Percentiles rank a stretch among this genome's conserved stretches.
phyloP scores from a whole-genome alignment of 2,329 filamentous ascomycete species.

The Penicillium decumbens region DNA sequence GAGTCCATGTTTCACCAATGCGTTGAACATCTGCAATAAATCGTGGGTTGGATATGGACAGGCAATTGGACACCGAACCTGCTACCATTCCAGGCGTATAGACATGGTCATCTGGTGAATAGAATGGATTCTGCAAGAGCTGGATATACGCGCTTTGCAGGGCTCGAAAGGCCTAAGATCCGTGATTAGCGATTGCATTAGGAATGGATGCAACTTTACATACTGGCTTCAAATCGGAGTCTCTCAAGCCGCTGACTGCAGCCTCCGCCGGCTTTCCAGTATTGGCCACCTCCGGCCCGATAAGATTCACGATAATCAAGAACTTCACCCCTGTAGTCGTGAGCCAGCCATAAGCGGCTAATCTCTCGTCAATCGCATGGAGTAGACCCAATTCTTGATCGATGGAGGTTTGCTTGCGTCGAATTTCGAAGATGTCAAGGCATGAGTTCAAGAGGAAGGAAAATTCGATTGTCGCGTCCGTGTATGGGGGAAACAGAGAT shows the following conservation, averaged over 20 bases:
- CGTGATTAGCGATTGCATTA: slow-evolving; percentile 2
- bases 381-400: slow-evolving; percentile 87
- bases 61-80: slow-evolving; percentile 42
- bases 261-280: slow-evolving; percentile 31
- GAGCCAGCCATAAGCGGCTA: slow-evolving; percentile 92
- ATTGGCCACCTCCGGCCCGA: slow-evolving; percentile 55
- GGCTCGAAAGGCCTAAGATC: slow-evolving; percentile 69
- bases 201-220: slow-evolving; percentile 26
- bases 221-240: slow-evolving; percentile 82
- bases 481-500: slow-evolving; percentile 75
- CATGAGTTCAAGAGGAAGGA: slow-evolving; percentile 85
- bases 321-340: slow-evolving; percentile 94
- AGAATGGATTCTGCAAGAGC: slow-evolving; percentile 91
- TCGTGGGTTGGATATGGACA: slow-evolving; percentile 72
- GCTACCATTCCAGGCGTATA: slow-evolving; percentile 50
- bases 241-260: slow-evolving; percentile 63
- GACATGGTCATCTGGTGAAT: slow-evolving; percentile 76
- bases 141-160: slow-evolving; percentile 89
- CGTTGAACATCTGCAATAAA: slow-evolving; percentile 79
- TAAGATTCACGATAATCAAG: slow-evolving; percentile 85
- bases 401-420: slow-evolving; percentile 65
- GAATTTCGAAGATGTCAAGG: slow-evolving; percentile 89
- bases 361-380: slow-evolving; percentile 86
- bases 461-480: slow-evolving; percentile 67
- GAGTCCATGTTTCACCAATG: slow-evolving; percentile 80